Evolutionary conservation across 306 rosid genomes (phyloP).

Genomic region (Dryas drummondii): DNA sequence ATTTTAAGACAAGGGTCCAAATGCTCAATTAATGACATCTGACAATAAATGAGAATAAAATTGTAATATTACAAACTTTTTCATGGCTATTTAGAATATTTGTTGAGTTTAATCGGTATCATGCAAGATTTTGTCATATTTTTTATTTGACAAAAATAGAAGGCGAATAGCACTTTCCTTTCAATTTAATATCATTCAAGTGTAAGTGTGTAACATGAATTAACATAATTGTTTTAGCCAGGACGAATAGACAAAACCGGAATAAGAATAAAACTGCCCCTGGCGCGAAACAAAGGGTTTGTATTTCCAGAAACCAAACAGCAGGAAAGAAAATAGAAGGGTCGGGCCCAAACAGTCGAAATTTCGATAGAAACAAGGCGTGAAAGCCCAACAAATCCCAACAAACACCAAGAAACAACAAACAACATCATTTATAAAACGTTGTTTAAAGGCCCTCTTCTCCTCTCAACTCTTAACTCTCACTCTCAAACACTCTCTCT

Average conservation of each 20-base stretch:
- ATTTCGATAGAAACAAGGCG: conserved; percentile 48
- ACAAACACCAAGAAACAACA: conserved; percentile 14
- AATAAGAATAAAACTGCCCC: not conserved
- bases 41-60: too few species aligned
- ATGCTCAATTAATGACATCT: too few species aligned
- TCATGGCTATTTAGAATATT: too few species aligned
- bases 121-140: too few species aligned
- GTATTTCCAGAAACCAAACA: conserved; percentile 8
- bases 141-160: too few species aligned
- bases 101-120: too few species aligned
- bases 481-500: conserved; percentile 10
- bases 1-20: too few species aligned
- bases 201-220: too few species aligned
- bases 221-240: too few species aligned
- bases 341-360: conserved; percentile 11
- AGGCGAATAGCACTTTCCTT: too few species aligned
- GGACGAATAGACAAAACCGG: not conserved
- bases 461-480: not conserved
- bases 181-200: too few species aligned
- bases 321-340: not conserved
- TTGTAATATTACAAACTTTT: too few species aligned
- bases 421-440: conserved; percentile 13
- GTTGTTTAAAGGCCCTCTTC: not conserved
- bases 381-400: conserved; percentile 28
- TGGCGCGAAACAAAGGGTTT: not conserved